A percentile compares a stretch with the other conserved stretches of the same genome.
Evolutionary conservation across 306 rosid species (phyloP).

Genomic region (Gastrolobium bilobum): DNA sequence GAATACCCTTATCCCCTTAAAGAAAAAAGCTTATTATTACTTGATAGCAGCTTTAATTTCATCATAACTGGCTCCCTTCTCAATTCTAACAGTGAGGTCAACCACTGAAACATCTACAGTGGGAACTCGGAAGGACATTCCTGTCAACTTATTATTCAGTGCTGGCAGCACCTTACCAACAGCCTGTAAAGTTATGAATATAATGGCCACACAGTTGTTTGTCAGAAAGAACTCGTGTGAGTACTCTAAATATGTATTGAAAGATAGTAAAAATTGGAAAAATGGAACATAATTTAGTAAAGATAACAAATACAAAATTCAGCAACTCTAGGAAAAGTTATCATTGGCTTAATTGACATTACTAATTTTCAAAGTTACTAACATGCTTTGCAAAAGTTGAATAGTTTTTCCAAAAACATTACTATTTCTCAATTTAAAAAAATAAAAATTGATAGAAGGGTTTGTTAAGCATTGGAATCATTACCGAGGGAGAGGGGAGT

Average conservation of each 20-base stretch:
- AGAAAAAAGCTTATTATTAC: slow-evolving; percentile 52
- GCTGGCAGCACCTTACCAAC: slow-evolving; percentile 91
- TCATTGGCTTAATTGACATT: neutral
- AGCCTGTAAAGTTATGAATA: slow-evolving; percentile 64
- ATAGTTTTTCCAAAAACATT: neutral
- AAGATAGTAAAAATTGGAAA: neutral
- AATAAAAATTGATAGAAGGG: neutral
- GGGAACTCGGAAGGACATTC: slow-evolving; percentile 95
- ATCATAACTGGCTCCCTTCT: slow-evolving; percentile 75
- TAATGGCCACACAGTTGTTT: neutral
- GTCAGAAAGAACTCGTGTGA: neutral
- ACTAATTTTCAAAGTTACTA: too few relatives aligned
- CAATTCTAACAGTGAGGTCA: slow-evolving; percentile 90
- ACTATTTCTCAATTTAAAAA: neutral
- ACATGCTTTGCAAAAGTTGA: neutral
- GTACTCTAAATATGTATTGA: neutral
- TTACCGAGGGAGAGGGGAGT: too few relatives aligned
- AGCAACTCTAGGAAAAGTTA: neutral
- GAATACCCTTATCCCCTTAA: neutral
- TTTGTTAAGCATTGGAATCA: neutral
- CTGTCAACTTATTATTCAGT: slow-evolving; percentile 88
- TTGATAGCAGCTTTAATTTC: slow-evolving; percentile 84
- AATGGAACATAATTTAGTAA: neutral
- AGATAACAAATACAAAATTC: neutral
- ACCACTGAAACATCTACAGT: slow-evolving; percentile 95